phyloP scores from a whole-genome alignment of 164 flowering plant genomes.

The Annona squamosa region DNA sequence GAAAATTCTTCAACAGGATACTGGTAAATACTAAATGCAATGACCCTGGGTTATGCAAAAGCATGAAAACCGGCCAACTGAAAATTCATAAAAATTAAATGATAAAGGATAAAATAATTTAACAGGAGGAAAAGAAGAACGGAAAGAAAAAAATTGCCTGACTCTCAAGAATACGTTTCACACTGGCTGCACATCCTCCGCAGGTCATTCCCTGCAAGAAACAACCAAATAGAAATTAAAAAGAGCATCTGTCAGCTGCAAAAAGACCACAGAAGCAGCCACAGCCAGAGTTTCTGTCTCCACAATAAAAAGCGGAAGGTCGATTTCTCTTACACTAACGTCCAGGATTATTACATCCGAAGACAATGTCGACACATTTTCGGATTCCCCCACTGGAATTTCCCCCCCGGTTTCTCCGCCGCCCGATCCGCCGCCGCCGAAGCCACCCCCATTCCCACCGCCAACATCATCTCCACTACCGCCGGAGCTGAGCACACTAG shows the following conservation, averaged over 20 bases:
- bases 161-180: slow-evolving; percentile 75
- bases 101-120: no score
- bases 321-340: slow-evolving; percentile 56
- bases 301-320: background rate
- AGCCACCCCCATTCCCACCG: slow-evolving; percentile 37
- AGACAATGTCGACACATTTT: slow-evolving; percentile 37
- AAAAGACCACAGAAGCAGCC: background rate
- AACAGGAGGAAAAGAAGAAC: background rate
- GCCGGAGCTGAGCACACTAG: slow-evolving; percentile 15
- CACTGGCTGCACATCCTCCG: slow-evolving; percentile 88
- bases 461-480: slow-evolving; percentile 38
- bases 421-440: slow-evolving; percentile 34
- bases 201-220: slow-evolving; percentile 74
- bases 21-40: background rate
- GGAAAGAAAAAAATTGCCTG: slow-evolving; percentile 43
- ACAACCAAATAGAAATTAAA: background rate
- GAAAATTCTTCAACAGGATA: background rate
- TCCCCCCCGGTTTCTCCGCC: slow-evolving; percentile 33
- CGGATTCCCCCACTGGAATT: slow-evolving; percentile 31
- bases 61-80: background rate
- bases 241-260: background rate
- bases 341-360: slow-evolving; percentile 77
- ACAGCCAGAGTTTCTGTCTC: background rate
- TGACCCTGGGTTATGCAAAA: background rate
- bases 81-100: no score